Evolutionary conservation across 768 basidiomycete species (phyloP).

Genomic region (Trametes cubensis): DNA sequence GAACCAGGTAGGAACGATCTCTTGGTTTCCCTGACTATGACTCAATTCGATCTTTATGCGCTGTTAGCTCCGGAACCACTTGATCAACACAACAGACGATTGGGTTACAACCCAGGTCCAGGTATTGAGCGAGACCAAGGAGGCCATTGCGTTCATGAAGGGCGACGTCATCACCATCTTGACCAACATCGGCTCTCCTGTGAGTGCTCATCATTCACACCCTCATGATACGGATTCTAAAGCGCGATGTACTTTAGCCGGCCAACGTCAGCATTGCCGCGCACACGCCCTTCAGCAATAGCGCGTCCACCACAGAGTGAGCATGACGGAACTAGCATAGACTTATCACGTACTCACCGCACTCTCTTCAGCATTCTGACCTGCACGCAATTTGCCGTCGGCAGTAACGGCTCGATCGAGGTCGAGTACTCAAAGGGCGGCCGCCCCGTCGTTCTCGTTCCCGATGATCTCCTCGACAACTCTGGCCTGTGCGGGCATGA

Average conservation of each 20-base stretch:
- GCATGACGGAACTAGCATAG: slow-evolving; percentile 27
- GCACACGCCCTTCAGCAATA: slow-evolving; percentile 53
- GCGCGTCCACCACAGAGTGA: slow-evolving; percentile 59
- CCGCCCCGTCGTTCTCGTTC: slow-evolving; percentile 57
- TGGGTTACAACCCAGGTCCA: slow-evolving; percentile 57
- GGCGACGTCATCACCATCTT: slow-evolving; percentile 61
- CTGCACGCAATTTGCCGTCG: slow-evolving; percentile 70
- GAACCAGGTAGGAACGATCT: slow-evolving; percentile 48
- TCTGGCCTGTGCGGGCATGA: slow-evolving; percentile 43
- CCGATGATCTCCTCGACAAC: slow-evolving; percentile 37
- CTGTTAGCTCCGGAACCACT: slow-evolving; percentile 62
- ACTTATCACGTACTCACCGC: slow-evolving; percentile 7
- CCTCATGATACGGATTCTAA: not conserved
- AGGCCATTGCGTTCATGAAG: slow-evolving; percentile 67
- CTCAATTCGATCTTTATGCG: not conserved
- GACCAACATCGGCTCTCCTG: slow-evolving; percentile 77
- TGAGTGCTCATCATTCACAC: slow-evolving; percentile 35
- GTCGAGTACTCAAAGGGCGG: slow-evolving; percentile 69
- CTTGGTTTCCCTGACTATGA: not conserved
- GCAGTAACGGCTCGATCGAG: slow-evolving; percentile 62
- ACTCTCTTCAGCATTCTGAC: slow-evolving; percentile 53
- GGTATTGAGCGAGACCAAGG: slow-evolving; percentile 51
- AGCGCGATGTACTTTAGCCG: slow-evolving; percentile 41
- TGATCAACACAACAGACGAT: slow-evolving; percentile 47
- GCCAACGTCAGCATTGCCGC: slow-evolving; percentile 59